Conservation (phyloP, 1,284 basidiomycete species). For the Papiliotrema fonsecae region DNA sequence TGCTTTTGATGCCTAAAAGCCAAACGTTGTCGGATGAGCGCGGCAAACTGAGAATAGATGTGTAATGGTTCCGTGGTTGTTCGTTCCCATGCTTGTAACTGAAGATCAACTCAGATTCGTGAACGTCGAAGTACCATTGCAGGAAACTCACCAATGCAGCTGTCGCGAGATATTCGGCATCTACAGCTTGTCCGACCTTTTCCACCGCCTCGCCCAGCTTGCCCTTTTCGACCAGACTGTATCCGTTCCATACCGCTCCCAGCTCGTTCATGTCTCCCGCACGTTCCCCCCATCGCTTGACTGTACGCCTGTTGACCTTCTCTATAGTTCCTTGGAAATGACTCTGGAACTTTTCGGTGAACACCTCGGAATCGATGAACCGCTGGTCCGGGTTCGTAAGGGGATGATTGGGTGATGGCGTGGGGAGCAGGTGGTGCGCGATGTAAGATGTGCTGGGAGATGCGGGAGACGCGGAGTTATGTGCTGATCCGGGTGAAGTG, state of each 20-base stretch:
- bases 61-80: conserved; percentile 93
- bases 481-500: conserved; percentile 35
- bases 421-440: conserved; percentile 60
- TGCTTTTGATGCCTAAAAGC: conserved; percentile 97
- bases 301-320: conserved; percentile 83
- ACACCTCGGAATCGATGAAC: conserved; percentile 92
- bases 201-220: conserved; percentile 42
- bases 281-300: conserved; percentile 92
- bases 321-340: conserved; percentile 91
- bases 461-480: conserved; percentile 58
- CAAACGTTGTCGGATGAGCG: conserved; percentile 88
- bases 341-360: conserved; percentile 91
- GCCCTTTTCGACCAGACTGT: conserved; percentile 65
- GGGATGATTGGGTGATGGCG: conserved; percentile 79
- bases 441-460: conserved; percentile 35
- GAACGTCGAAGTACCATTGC: neutral
- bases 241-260: conserved; percentile 91
- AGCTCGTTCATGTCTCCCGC: conserved; percentile 90
- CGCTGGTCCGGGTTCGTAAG: conserved; percentile 84
- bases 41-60: conserved; percentile 91
- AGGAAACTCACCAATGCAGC: conserved; percentile 66
- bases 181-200: conserved; percentile 79
- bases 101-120: neutral
- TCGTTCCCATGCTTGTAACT: conserved; percentile 88
- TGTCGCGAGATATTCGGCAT: conserved; percentile 89